Evolutionary conservation across 2,329 filamentous ascomycete species (phyloP).

Genomic region (Remersonia thermophila): DNA sequence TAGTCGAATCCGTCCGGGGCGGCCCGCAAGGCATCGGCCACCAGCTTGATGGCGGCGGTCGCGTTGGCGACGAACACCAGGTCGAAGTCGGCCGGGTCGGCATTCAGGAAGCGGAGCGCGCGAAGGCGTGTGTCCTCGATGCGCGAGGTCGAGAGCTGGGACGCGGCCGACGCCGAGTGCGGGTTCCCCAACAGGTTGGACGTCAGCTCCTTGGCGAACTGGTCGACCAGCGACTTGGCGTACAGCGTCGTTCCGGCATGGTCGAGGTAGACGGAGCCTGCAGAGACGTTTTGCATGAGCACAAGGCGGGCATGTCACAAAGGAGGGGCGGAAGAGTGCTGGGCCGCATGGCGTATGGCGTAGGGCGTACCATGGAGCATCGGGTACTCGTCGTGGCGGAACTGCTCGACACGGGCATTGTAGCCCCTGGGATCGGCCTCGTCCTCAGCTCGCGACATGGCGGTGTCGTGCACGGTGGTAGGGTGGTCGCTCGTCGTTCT

Average conservation of each 20-base stretch:
- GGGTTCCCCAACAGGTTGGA: constrained; percentile 78
- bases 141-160: constrained; percentile 60
- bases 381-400: constrained; percentile 52
- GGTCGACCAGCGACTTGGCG: constrained; percentile 67
- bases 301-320: no score
- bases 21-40: constrained; percentile 64
- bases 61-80: constrained; percentile 87
- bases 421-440: constrained; percentile 28
- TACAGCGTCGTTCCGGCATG: constrained; percentile 89
- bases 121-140: constrained; percentile 66
- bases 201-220: constrained; percentile 68
- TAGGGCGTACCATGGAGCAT: constrained; percentile 51
- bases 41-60: constrained; percentile 80
- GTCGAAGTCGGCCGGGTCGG: constrained; percentile 71
- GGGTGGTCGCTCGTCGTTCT: background rate
- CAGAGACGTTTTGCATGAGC: no score
- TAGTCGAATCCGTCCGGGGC: constrained; percentile 63
- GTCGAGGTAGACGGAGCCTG: constrained; percentile 72
- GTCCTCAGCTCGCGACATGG: constrained; percentile 7
- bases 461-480: background rate
- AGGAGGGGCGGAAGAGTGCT: no score
- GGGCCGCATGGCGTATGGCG: no score
- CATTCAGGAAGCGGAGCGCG: constrained; percentile 65
- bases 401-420: constrained; percentile 44
- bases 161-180: constrained; percentile 73